Base-by-base conservation (phyloP, 1,139 yeast species). In the Diutina rugosa region DNA sequence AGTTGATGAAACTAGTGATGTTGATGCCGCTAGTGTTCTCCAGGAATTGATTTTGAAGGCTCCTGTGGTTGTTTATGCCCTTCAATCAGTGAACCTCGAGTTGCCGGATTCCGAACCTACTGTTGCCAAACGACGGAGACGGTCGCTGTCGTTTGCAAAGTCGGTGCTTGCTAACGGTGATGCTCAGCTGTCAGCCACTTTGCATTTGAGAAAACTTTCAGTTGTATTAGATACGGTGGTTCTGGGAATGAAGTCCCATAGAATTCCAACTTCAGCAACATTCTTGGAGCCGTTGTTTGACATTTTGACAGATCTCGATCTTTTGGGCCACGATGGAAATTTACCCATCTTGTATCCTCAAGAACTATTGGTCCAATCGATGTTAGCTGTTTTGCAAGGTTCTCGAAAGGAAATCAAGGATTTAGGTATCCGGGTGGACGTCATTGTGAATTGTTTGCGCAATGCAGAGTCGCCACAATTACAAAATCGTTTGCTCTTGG, bases 381-480 rank as follows among this genome's bases (percentile, higher is more conserved):
- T 93, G 90, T 77, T 84, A 56, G 81, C 81, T 55, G 73, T 74
- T 28, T 72, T 87, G 72, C 80, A 77, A 59, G 46, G 64, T 18
- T 60, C 64, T 35, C 51, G 62, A 1, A 62, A 65, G 41, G 45
- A 53, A 45, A 62, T 65, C 61, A 69, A 67, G 55, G 77, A 90
- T n/a, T 80, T 80, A 60, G 75, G 86, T 18, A 77, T 91, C 54
- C 81, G 98, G 68, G 93, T 96, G 3, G 98, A 91, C 67, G 82
- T 90, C 59, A 79, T 93, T 62, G 97, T 93, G 45, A 86, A 93
- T 56, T 87, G 97, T 26, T 90, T 93, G 58, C 81, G 99, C 66
- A 81, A 90, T 4, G 86, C 97, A 0, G 80, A 84, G 55, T 88
- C 96, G 48, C 98, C 98, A 9, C 98, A 93, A 69, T 95, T 91